phyloP scores from a whole-genome alignment of 2,329 filamentous ascomycete species.

The Helicocarpus griseus region DNA sequence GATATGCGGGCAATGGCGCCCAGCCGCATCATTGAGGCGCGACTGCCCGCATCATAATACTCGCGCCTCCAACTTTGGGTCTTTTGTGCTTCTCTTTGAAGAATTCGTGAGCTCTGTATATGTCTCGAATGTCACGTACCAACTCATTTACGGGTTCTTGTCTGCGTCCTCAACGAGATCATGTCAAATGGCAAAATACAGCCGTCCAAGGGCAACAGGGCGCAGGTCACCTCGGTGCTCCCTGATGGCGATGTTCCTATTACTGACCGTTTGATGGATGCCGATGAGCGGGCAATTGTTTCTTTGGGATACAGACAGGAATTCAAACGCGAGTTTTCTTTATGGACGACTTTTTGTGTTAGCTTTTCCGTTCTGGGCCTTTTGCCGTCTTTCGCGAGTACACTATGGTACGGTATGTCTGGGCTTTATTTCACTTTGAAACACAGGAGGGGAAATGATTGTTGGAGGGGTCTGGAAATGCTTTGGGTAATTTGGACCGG shows the following conservation, averaged over 20 bases:
- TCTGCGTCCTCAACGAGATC: background rate
- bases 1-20: too few relatives aligned
- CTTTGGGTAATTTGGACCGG: background rate
- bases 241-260: slow-evolving; percentile 29
- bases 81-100: too few relatives aligned
- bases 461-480: slow-evolving; percentile 6
- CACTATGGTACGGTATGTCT: slow-evolving; percentile 58
- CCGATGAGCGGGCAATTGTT: slow-evolving; percentile 33
- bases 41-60: too few relatives aligned
- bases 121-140: background rate
- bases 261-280: slow-evolving; percentile 26
- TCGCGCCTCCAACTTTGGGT: too few relatives aligned
- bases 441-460: slow-evolving; percentile 22
- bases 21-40: too few relatives aligned
- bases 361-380: slow-evolving; percentile 64
- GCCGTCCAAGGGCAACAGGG: background rate
- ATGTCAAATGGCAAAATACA: background rate
- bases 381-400: slow-evolving; percentile 61
- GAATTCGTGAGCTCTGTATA: background rate
- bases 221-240: slow-evolving; percentile 26
- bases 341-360: slow-evolving; percentile 67
- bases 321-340: slow-evolving; percentile 60
- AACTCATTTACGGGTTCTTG: background rate
- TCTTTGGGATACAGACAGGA: slow-evolving; percentile 48
- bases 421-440: slow-evolving; percentile 27